These are phyloP conservation scores for Sporothrix pseudoabietina DNA, from an alignment of 2,329 filamentous ascomycete species.

Conservation along the genomic window DNA sequence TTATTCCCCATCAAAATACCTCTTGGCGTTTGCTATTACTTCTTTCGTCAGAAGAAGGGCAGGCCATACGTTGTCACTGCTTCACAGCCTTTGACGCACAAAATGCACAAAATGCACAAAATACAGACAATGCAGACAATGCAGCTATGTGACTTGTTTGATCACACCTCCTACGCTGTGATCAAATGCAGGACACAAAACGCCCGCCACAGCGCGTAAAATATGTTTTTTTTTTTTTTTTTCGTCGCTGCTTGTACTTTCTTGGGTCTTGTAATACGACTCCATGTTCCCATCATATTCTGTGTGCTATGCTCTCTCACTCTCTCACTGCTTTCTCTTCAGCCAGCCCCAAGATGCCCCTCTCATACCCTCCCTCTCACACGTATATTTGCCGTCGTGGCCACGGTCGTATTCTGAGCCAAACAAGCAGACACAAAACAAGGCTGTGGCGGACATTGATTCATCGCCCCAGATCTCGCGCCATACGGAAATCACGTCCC, in stretches of 20 bases:
- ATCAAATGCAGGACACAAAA: background rate
- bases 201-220: background rate
- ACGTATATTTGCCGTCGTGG: background rate
- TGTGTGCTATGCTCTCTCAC: background rate
- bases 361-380: background rate
- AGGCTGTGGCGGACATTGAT: conserved; percentile 1
- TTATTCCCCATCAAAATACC: background rate
- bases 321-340: background rate
- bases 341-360: background rate
- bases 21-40: background rate
- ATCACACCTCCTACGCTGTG: background rate
- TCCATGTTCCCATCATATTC: background rate
- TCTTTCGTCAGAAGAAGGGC: background rate
- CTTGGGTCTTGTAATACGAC: conserved; percentile 10
- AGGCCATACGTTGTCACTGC: background rate
- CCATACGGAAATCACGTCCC: background rate
- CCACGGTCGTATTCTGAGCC: background rate
- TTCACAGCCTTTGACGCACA: background rate
- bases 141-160: background rate
- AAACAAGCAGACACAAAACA: background rate
- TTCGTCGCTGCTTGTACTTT: background rate
- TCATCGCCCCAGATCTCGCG: background rate
- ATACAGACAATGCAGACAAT: background rate
- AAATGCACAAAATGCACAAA: background rate
- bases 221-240: background rate